These are phyloP conservation scores for Nadsonia fulvescens DNA, from an alignment of 805 yeast genomes.

Conservation along the genomic window DNA sequence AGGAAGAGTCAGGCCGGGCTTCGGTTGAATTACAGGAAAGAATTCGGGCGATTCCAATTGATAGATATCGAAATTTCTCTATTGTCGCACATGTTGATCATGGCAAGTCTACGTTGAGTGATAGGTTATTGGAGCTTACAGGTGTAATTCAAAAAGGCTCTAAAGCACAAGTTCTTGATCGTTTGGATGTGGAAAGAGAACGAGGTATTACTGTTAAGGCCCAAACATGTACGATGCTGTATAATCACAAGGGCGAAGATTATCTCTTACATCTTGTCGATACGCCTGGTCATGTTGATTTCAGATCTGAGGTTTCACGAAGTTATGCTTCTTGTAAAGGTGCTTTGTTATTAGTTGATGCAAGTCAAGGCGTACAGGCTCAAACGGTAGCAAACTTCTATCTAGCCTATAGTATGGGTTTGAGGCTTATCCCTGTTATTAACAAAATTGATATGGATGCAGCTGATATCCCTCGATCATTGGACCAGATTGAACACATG, in stretches of 20 bases:
- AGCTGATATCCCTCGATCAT: constrained; percentile 66
- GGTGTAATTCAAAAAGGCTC: constrained; percentile 66
- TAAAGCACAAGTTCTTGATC: constrained; percentile 76
- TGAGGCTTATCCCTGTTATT: constrained; percentile 71
- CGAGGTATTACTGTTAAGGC: constrained; percentile 95
- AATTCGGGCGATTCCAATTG: constrained; percentile 63
- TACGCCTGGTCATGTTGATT: constrained; percentile 97
- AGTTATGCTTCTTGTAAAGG: constrained; percentile 96
- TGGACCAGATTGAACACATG: constrained; percentile 68
- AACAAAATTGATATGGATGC: constrained; percentile 82
- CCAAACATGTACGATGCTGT: constrained; percentile 89
- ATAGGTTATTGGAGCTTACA: constrained; percentile 70
- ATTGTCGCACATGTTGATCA: constrained; percentile 95
- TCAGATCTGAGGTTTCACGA: constrained; percentile 80
- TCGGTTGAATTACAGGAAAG: constrained; percentile 29
- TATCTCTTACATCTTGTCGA: constrained; percentile 81
- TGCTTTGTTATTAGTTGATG: constrained; percentile 78
- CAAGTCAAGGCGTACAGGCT: constrained; percentile 92
- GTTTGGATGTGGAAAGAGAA: constrained; percentile 85
- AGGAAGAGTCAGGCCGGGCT: too few species aligned
- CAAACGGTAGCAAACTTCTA: constrained; percentile 97
- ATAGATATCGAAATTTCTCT: constrained; percentile 73
- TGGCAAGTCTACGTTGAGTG: constrained; percentile 64
- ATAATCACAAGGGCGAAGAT: constrained; percentile 46
- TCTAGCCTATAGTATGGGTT: constrained; percentile 70